phyloP scores from a whole-genome alignment of 2,329 filamentous ascomycete genomes.

The Chaetomium strumarium region DNA sequence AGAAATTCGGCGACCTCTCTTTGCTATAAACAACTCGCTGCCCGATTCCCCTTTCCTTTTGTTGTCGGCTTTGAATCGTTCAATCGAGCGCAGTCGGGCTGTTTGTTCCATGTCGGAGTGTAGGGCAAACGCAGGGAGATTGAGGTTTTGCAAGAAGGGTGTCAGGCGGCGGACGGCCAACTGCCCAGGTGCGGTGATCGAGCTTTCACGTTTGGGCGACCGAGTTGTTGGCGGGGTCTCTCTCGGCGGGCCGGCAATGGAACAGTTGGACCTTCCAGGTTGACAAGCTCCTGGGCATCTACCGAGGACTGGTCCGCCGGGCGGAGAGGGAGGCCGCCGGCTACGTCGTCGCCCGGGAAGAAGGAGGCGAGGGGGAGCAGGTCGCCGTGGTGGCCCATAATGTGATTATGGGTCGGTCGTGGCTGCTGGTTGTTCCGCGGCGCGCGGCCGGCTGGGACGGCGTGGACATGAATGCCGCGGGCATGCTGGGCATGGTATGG shows the following conservation, averaged over 20 bases:
- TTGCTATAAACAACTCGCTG: constrained; percentile 62
- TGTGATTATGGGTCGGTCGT: constrained; percentile 37
- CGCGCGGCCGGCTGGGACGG: constrained; percentile 30
- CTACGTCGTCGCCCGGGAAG: constrained; percentile 1
- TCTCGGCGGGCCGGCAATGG: too few relatives aligned
- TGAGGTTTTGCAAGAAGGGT: constrained; percentile 76
- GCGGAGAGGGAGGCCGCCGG: constrained; percentile 17
- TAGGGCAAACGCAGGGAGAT: constrained; percentile 67
- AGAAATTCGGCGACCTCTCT: constrained; percentile 98
- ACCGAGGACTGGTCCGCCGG: constrained; percentile 24
- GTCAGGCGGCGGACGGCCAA: constrained; percentile 81
- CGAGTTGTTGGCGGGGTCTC: too few relatives aligned
- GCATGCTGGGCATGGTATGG: constrained; percentile 43
- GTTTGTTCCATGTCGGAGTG: constrained; percentile 97
- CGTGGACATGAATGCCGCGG: constrained; percentile 39
- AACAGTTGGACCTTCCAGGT: too few relatives aligned
- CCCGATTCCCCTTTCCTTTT: constrained; percentile 42
- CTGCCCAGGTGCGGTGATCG: too few relatives aligned
- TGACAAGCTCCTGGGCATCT: constrained; percentile 23
- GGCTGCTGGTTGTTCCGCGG: constrained; percentile 44
- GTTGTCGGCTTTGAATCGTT: constrained; percentile 71
- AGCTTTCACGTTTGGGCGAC: too few relatives aligned
- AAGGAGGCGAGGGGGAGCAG: constrained; percentile 11
- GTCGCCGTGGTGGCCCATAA: constrained; percentile 39
- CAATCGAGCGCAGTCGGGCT: constrained; percentile 84